Base-by-base conservation (phyloP, 176 grass and related monocot genomes). In the Carex kokanica region DNA sequence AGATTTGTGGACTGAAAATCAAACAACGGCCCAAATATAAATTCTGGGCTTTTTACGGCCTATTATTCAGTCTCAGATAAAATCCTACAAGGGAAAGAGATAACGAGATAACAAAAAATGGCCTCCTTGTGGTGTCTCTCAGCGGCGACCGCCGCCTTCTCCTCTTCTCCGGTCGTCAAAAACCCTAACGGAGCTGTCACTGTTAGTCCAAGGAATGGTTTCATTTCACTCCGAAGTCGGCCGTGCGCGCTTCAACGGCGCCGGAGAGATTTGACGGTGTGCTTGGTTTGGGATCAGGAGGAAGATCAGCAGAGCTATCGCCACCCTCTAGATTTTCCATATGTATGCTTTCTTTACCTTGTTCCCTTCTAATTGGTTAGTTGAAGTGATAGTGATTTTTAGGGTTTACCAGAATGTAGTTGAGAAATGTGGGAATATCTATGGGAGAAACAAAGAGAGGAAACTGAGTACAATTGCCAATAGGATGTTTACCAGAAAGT, bases 111-210 rank as follows among this genome's bases (percentile, higher is more conserved):
- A 24, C 54, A 80, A 36, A 24, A 34, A 32, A 81, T 82, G 79
- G 60, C 79, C 11, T 82, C 78, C 20, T 0, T 64, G 79, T 82
- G 79, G 60, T n/a, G 79, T 29, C 12, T 82, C 43, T 38, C 79
- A 25, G 79, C 60, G 40, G 60, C 60, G 40, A n/a, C 38, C 20
- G 14, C 60, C 38, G 62, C 49, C 79, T 20, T 65, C 34, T 51
- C 40, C 66, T 40, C 62, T 20, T 21, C 79, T 45, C 60, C 40
- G 34, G 0, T n/a, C 12, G 38, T 66, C 14, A 82, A 64, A 82
- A 53, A 2, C 60, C 40, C 59, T 82, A 82, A 82, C 11, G 58
- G 40, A 21, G 60, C 59, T 41, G 36, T 36, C n/a, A 6, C 20
- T 23, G 79, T 82, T 45, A 53, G 3, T 62, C 10, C 0, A 15